Conservation (phyloP, 768 basidiomycete genomes). For the Leccinum rimulosum region DNA sequence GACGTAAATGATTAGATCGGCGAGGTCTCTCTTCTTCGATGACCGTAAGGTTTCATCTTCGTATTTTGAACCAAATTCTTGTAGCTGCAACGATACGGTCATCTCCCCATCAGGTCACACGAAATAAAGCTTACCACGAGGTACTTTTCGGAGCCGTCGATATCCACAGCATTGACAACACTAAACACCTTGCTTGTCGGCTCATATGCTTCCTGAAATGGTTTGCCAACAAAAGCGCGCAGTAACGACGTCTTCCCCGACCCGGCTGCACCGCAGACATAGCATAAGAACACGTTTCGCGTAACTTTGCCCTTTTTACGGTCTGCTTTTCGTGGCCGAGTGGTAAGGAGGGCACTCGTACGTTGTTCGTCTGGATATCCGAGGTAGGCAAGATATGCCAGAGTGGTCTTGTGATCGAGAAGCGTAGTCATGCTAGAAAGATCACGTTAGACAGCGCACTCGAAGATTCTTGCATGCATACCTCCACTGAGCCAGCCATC, state of each 20-base stretch:
- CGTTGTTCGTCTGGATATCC: conserved; percentile 80
- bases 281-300: conserved; percentile 89
- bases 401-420: conserved; percentile 86
- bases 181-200: conserved; percentile 88
- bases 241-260: conserved; percentile 91
- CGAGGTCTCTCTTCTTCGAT: conserved; percentile 86
- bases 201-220: conserved; percentile 71
- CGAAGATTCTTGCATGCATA: conserved; percentile 33
- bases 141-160: conserved; percentile 93
- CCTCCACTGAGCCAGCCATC: conserved; percentile 99
- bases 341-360: conserved; percentile 84
- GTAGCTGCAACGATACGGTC: conserved; percentile 54
- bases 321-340: conserved; percentile 79
- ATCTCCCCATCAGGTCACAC: background rate
- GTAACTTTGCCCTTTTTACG: conserved; percentile 85
- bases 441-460: conserved; percentile 1
- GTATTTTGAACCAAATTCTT: conserved; percentile 96
- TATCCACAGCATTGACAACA: conserved; percentile 94
- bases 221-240: conserved; percentile 82
- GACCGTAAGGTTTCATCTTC: conserved; percentile 88
- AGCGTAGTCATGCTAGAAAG: conserved; percentile 87
- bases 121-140: conserved; percentile 69
- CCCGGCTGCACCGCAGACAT: conserved; percentile 93
- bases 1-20: conserved; percentile 94
- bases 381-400: conserved; percentile 93